phyloP scores from a whole-genome alignment of 495 filamentous ascomycete species.

The Neurospora sp. region DNA sequence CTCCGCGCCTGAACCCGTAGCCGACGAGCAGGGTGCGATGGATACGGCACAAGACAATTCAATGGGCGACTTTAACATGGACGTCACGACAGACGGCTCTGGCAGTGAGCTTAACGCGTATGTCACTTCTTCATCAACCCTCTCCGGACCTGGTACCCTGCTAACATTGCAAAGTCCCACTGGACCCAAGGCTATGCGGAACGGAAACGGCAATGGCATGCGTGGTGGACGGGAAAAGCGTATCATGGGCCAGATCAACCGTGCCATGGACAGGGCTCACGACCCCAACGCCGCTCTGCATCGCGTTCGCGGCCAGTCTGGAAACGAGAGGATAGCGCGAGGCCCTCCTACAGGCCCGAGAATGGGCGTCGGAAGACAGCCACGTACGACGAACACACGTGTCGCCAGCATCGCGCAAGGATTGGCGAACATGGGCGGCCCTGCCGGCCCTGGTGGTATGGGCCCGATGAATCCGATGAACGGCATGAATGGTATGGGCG shows the following conservation, averaged over 20 bases:
- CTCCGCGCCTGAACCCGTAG: slow-evolving; percentile 22
- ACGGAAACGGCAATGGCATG: slow-evolving; percentile 32
- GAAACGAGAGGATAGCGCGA: slow-evolving; percentile 64
- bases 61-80: slow-evolving; percentile 60
- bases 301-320: slow-evolving; percentile 62
- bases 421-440: slow-evolving; percentile 27
- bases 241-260: slow-evolving; percentile 79
- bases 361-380: slow-evolving; percentile 40
- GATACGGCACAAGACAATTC: slow-evolving; percentile 14
- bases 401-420: slow-evolving; percentile 34
- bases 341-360: slow-evolving; percentile 66
- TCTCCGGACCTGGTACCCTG: background rate
- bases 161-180: slow-evolving; percentile 30
- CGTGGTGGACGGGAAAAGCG: slow-evolving; percentile 54
- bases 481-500: slow-evolving; percentile 27
- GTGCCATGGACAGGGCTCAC: slow-evolving; percentile 67
- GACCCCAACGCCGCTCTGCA: slow-evolving; percentile 59
- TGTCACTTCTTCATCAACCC: slow-evolving; percentile 24
- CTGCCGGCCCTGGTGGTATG: slow-evolving; percentile 18
- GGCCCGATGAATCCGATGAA: slow-evolving; percentile 28
- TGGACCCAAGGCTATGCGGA: slow-evolving; percentile 91
- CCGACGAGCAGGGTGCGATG: slow-evolving; percentile 7
- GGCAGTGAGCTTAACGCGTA: slow-evolving; percentile 55
- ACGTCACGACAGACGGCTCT: slow-evolving; percentile 29
- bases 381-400: slow-evolving; percentile 39